These are phyloP conservation scores for Fusarium zealandicum DNA, from an alignment of 2,329 filamentous ascomycete genomes.

Conservation along the genomic window DNA sequence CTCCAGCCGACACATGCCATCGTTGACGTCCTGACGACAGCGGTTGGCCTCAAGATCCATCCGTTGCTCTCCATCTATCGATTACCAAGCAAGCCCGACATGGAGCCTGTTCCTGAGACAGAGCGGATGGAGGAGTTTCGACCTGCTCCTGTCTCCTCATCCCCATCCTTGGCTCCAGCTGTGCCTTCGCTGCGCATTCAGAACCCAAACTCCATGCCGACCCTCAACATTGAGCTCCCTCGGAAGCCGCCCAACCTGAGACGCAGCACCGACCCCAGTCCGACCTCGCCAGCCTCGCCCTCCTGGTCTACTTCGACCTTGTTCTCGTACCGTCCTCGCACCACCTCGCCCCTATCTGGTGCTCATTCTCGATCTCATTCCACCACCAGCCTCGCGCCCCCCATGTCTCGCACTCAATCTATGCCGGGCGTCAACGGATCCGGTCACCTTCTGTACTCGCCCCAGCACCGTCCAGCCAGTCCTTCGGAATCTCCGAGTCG, in stretches of 20 bases:
- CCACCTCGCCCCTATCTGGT: slow-evolving; percentile 66
- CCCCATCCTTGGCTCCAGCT: slow-evolving; percentile 52
- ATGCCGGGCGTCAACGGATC: slow-evolving; percentile 68
- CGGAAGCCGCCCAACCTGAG: slow-evolving; percentile 62
- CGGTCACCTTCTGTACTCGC: slow-evolving; percentile 64
- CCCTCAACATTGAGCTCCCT: slow-evolving; percentile 53
- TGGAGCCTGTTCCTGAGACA: slow-evolving; percentile 74
- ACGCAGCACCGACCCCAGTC: slow-evolving; percentile 65
- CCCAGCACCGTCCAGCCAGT: slow-evolving; percentile 61
- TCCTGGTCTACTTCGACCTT: slow-evolving; percentile 55
- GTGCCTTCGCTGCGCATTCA: slow-evolving; percentile 62
- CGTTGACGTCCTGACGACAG: slow-evolving; percentile 33
- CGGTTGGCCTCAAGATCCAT: slow-evolving; percentile 35
- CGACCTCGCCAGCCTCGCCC: slow-evolving; percentile 58
- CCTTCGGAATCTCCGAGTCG: slow-evolving; percentile 62
- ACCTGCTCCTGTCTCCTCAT: slow-evolving; percentile 60
- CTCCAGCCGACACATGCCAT: slow-evolving; percentile 37
- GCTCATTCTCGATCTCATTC: slow-evolving; percentile 66
- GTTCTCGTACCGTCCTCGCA: slow-evolving; percentile 67
- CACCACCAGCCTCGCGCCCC: slow-evolving; percentile 60
- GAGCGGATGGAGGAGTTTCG: slow-evolving; percentile 73
- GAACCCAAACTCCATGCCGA: slow-evolving; percentile 47
- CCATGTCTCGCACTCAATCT: slow-evolving; percentile 69
- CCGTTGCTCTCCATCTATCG: slow-evolving; percentile 22
- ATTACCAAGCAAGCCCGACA: slow-evolving; percentile 47